Percentiles rank a stretch among this genome's conserved stretches.
Evolutionary conservation across 2,329 filamentous ascomycete genomes (phyloP).

Genomic region (Cladobotryum mycophilum): DNA sequence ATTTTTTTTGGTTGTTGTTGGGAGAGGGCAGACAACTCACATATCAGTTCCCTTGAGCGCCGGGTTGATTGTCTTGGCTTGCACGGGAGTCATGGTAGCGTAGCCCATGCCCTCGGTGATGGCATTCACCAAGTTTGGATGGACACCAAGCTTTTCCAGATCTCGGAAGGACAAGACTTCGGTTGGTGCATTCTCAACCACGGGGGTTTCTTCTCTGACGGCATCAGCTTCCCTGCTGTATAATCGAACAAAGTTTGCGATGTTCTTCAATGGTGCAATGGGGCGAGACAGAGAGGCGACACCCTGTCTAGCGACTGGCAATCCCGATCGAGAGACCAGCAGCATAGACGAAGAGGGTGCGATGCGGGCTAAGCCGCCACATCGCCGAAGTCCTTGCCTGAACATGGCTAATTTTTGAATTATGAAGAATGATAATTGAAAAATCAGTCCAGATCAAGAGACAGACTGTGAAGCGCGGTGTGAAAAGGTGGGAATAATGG

Average conservation of each 20-base stretch:
- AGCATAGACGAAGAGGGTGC: conserved; percentile 23
- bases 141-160: conserved; percentile 44
- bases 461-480: too few relatives aligned
- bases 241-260: conserved; percentile 22
- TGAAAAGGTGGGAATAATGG: neutral
- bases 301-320: conserved; percentile 19
- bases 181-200: neutral
- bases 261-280: conserved; percentile 15
- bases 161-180: conserved; percentile 38
- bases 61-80: conserved; percentile 73
- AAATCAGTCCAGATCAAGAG: neutral
- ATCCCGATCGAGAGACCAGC: conserved; percentile 22
- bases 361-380: conserved; percentile 30
- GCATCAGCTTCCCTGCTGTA: conserved; percentile 37
- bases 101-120: conserved; percentile 70
- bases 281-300: conserved; percentile 16
- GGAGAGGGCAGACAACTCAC: conserved; percentile 43
- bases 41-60: conserved; percentile 76
- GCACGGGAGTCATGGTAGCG: conserved; percentile 86
- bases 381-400: conserved; percentile 34
- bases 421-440: neutral
- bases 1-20: neutral
- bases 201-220: conserved; percentile 15
- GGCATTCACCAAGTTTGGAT: conserved; percentile 57
- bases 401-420: conserved; percentile 22